phyloP scores from a whole-genome alignment of 2,329 filamentous ascomycete species.

The Pseudonectria buxi region DNA sequence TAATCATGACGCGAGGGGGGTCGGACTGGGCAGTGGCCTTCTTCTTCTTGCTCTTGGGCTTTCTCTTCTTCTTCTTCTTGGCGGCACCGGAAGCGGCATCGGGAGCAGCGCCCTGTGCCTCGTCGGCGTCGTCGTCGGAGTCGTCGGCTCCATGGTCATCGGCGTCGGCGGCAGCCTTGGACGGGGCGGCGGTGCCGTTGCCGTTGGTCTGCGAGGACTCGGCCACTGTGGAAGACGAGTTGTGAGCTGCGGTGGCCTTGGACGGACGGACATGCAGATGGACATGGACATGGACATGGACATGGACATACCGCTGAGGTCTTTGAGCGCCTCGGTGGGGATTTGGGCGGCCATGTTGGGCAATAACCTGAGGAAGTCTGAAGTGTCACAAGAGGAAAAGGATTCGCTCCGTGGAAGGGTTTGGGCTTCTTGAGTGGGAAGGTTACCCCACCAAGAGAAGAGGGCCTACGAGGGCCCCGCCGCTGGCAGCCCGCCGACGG shows the following conservation, averaged over 20 bases:
- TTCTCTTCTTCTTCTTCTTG: conserved; percentile 61
- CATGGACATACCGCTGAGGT: conserved; percentile 32
- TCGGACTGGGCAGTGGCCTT: conserved; percentile 65
- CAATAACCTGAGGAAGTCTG: conserved; percentile 9
- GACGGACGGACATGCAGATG: conserved; percentile 6
- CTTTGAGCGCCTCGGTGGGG: conserved; percentile 37
- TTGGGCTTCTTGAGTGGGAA: conserved; percentile 10
- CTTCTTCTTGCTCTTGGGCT: conserved; percentile 80
- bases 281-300: not conserved
- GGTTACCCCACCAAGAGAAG: conserved; percentile 18
- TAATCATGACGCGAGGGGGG: conserved; percentile 65
- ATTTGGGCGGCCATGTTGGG: conserved; percentile 38
- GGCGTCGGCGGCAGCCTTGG: conserved; percentile 31
- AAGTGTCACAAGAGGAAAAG: conserved; percentile 4
- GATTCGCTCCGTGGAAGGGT: conserved; percentile 13
- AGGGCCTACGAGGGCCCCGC: not conserved
- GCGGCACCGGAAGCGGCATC: conserved; percentile 31
- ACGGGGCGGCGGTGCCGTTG: conserved; percentile 35
- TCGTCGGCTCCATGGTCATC: conserved; percentile 44
- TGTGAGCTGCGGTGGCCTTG: no score
- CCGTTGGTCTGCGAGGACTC: conserved; percentile 33
- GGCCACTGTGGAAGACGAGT: conserved; percentile 30
- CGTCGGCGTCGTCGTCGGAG: conserved; percentile 46
- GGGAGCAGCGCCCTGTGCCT: conserved; percentile 26
- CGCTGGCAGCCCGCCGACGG: no score